Evolutionary conservation across 495 filamentous ascomycete species (phyloP).

Genomic region (Clohesyomyces aquaticus): DNA sequence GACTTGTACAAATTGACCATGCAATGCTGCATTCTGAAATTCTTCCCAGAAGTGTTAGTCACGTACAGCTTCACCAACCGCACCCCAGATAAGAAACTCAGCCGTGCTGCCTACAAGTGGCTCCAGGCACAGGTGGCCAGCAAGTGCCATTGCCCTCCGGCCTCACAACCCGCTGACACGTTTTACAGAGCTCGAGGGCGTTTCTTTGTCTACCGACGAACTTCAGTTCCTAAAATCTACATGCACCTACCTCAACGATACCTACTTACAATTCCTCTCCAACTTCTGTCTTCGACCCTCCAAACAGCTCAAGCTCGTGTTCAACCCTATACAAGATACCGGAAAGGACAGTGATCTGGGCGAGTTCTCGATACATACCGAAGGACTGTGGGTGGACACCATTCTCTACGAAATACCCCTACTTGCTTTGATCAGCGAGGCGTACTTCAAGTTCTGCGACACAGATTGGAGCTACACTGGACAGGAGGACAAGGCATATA

Average conservation of each 20-base stretch:
- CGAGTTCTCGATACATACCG: slow-evolving; percentile 70
- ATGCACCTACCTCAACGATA: slow-evolving; percentile 77
- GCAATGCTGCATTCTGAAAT: slow-evolving; percentile 91
- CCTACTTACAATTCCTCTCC: slow-evolving; percentile 78
- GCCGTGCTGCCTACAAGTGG: slow-evolving; percentile 81
- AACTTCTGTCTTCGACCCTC: slow-evolving; percentile 78
- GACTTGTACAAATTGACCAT: slow-evolving; percentile 99
- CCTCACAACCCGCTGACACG: slow-evolving; percentile 1
- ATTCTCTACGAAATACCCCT: slow-evolving; percentile 98
- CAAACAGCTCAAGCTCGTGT: slow-evolving; percentile 75
- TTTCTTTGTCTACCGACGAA: slow-evolving; percentile 77
- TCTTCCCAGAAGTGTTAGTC: slow-evolving; percentile 81
- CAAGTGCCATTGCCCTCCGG: slow-evolving; percentile 42
- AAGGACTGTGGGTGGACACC: slow-evolving; percentile 88
- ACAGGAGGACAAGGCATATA: slow-evolving; percentile 79
- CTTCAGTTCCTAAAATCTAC: slow-evolving; percentile 72
- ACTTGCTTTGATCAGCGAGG: slow-evolving; percentile 87
- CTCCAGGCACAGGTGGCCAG: slow-evolving; percentile 78
- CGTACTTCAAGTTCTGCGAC: slow-evolving; percentile 95
- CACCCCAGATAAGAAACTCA: slow-evolving; percentile 90
- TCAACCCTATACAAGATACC: slow-evolving; percentile 66
- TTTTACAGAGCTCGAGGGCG: slow-evolving; percentile 70
- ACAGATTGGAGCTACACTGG: slow-evolving; percentile 82
- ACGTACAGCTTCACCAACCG: slow-evolving; percentile 94
- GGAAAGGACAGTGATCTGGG: slow-evolving; percentile 72